Evolutionary conservation across 768 basidiomycete species (phyloP).

Genomic region (Lentinus brumalis): DNA sequence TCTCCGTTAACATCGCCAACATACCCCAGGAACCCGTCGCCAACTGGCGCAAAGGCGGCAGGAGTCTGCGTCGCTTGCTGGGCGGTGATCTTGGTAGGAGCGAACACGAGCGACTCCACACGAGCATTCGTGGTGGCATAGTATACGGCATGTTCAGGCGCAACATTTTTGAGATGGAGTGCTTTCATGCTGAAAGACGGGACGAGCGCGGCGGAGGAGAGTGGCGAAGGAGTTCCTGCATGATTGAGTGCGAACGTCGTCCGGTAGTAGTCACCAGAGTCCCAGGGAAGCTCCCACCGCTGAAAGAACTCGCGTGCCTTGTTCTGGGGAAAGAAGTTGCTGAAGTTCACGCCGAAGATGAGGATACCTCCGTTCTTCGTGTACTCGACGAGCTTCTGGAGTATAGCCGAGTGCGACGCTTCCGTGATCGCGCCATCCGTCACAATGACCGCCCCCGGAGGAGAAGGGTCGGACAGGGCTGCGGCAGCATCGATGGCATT

Average conservation of each 20-base stretch:
- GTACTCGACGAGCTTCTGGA: constrained; percentile 39
- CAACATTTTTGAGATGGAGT: constrained; percentile 33
- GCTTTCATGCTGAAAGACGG: constrained; percentile 43
- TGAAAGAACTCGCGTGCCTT: constrained; percentile 21
- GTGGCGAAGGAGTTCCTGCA: constrained; percentile 8
- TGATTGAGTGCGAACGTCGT: constrained; percentile 39
- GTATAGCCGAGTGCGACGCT: constrained; percentile 24
- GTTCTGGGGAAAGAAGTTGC: constrained; percentile 27
- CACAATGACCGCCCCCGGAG: constrained; percentile 34
- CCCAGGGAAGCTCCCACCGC: constrained; percentile 36
- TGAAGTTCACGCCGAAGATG: constrained; percentile 39
- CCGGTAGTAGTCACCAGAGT: constrained; percentile 41
- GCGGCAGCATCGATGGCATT: background rate
- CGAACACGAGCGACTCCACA: constrained; percentile 28
- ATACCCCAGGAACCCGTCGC: constrained; percentile 38
- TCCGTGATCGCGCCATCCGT: constrained; percentile 38
- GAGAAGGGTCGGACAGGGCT: background rate
- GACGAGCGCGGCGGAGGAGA: constrained; percentile 4
- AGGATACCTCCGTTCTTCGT: constrained; percentile 40
- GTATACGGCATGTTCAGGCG: constrained; percentile 37
- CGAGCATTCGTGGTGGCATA: constrained; percentile 17
- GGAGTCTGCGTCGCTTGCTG: constrained; percentile 29
- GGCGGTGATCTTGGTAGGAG: constrained; percentile 3
- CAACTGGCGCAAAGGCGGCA: constrained; percentile 12
- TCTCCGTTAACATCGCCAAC: constrained; percentile 40